These are phyloP conservation scores for Sutorius australiensis DNA, from an alignment of 768 basidiomycete species.

Conservation along the genomic window DNA sequence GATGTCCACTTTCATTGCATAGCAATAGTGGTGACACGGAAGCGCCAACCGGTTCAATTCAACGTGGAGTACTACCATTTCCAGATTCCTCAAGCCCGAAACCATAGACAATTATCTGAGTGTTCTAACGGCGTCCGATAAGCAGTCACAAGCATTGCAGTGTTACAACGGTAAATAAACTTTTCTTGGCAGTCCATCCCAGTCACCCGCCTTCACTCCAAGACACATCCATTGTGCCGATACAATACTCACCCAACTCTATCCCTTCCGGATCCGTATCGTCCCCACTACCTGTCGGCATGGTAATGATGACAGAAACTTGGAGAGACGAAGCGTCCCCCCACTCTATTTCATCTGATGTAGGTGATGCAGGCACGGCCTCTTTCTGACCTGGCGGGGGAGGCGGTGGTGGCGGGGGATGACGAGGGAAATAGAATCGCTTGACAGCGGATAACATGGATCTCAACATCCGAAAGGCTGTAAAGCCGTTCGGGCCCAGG, in stretches of 20 bases:
- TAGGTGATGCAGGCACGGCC: not conserved
- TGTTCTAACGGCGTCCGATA: not conserved
- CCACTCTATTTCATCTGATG: not conserved
- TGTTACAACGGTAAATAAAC: too few species aligned
- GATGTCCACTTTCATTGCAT: not conserved
- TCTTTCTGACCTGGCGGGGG: not conserved
- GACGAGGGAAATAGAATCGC: not conserved
- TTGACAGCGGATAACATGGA: not conserved
- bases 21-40: not conserved
- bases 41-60: not conserved
- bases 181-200: not conserved
- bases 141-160: not conserved
- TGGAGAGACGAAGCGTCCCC: slow-evolving; percentile 25
- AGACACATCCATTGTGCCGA: slow-evolving; percentile 22
- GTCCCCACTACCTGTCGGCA: slow-evolving; percentile 28
- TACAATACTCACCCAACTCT: slow-evolving; percentile 34
- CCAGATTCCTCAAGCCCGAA: not conserved
- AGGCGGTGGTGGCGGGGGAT: not conserved
- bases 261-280: slow-evolving; percentile 15
- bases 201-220: slow-evolving; percentile 9
- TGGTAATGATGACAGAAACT: slow-evolving; percentile 39
- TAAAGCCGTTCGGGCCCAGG: not conserved
- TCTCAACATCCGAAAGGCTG: not conserved
- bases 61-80: not conserved
- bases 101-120: not conserved